Evolutionary conservation across 73 alveolate genomes (phyloP), one percentile per base, ranked within the genome.

Genomic region (Paramecium biaurelia): DNA sequence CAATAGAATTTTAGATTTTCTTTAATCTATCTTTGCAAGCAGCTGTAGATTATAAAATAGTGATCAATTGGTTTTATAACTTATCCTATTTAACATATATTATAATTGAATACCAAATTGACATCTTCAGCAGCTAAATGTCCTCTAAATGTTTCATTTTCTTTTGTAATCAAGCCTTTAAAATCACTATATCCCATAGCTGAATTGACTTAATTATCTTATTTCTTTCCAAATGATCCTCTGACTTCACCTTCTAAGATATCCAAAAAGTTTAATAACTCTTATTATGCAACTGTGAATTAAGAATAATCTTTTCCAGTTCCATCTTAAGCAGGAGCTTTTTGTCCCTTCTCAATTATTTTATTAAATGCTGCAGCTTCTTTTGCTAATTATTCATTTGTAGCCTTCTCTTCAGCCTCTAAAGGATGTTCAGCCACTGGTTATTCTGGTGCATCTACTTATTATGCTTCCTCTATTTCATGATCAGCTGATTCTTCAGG

Each of bases 151-250:
- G 90, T 41, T 20, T 79, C 90, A 47, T 79, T 79, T 23, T 79
- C 90, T 26, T 79, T 79, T 1, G 15, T 23, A 10, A 79, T 79
- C 49, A 79, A 79, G 15, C 90, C 90, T 45, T 79, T 79, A 63
- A 79, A 79, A 23, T 79, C 90, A 23, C 74, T 79, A 47, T 43
- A 79, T 42, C 90, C 90, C 90, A 79, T 79, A 79, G 90, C 90
- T 23, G 90, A 79, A 30, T 45, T 79, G 18, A 79, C 90, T 79
- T 79, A 15, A 45, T 79, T 23, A 45, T 79, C 90, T 79, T 79
- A 10, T 23, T 30, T 47, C n/a, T 79, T 43, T 8, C 53, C 24
- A 24, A 79, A 79, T 12, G 90, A 23, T 43, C 90, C 90, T 24
- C 72, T 79, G 1, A 79, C 90, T 45, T 79, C 43, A n/a, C 14